phyloP scores from a whole-genome alignment of 2,329 filamentous ascomycete species.

The Aureobasidium sp. region DNA sequence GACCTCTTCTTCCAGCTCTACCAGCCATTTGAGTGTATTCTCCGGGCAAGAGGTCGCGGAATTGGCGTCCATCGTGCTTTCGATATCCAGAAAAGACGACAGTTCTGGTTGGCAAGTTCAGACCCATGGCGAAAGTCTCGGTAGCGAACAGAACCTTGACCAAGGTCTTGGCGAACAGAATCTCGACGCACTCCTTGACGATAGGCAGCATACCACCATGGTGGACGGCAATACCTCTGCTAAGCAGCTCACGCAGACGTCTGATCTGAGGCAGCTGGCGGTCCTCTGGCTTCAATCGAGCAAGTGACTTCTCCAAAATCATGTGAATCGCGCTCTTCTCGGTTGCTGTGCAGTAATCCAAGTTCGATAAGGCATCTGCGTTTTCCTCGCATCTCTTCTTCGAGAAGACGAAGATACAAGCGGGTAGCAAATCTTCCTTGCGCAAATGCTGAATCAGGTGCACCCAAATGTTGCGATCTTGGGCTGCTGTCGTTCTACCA shows the following conservation, averaged over 20 bases:
- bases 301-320: constrained; percentile 92
- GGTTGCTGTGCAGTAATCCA: constrained; percentile 85
- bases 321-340: constrained; percentile 98
- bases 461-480: constrained; percentile 96
- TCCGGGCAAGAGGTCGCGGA: constrained; percentile 83
- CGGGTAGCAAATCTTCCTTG: constrained; percentile 79
- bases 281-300: constrained; percentile 84
- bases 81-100: constrained; percentile 96
- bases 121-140: constrained; percentile 96
- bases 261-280: constrained; percentile 85
- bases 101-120: constrained; percentile 90
- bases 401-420: constrained; percentile 97
- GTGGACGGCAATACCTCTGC: constrained; percentile 88
- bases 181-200: constrained; percentile 95
- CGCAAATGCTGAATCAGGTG: constrained; percentile 86
- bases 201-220: constrained; percentile 92
- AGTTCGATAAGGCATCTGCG: constrained; percentile 86
- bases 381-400: constrained; percentile 98
- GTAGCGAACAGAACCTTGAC: constrained; percentile 97
- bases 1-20: constrained; percentile 81
- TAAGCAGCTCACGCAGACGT: constrained; percentile 74
- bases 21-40: constrained; percentile 99
- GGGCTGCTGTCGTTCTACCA: constrained; percentile 79
- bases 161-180: constrained; percentile 86
- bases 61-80: constrained; percentile 89